Evolutionary conservation across 1,284 basidiomycete genomes (phyloP).

Genomic region (Irpex rosettiformis): DNA sequence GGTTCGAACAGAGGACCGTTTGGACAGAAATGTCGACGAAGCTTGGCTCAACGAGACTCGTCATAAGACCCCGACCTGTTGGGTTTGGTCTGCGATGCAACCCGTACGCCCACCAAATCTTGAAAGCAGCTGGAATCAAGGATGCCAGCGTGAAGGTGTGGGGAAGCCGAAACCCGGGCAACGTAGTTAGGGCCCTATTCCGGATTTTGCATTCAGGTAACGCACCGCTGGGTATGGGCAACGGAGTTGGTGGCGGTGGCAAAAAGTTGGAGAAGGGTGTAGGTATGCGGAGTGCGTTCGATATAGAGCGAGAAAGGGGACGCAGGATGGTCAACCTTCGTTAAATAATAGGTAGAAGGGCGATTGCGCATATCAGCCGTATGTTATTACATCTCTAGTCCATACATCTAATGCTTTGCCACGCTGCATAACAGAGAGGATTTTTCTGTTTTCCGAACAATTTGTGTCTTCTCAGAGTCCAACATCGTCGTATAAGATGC

Average conservation of each 20-base stretch:
- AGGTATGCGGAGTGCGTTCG: conserved; percentile 60
- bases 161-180: conserved; percentile 84
- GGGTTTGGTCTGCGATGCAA: conserved; percentile 94
- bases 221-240: conserved; percentile 72
- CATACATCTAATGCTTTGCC: background rate
- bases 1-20: conserved; percentile 87
- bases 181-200: conserved; percentile 54
- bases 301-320: conserved; percentile 71
- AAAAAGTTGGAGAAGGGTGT: conserved; percentile 64
- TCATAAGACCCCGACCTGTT: conserved; percentile 85
- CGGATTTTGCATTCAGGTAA: conserved; percentile 70
- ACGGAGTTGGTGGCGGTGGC: conserved; percentile 71
- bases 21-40: conserved; percentile 87
- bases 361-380: background rate
- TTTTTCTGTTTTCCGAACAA: too few species aligned
- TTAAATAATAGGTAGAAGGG: background rate
- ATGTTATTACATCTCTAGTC: conserved; percentile 1
- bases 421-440: too few species aligned
- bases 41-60: conserved; percentile 82
- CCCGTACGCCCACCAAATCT: conserved; percentile 83
- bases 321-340: conserved; percentile 58
- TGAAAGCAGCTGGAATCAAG: conserved; percentile 92
- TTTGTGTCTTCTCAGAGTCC: too few species aligned
- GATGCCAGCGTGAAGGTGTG: conserved; percentile 93
- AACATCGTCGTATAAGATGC: too few species aligned